Evolutionary conservation across 768 basidiomycete genomes (phyloP).

Genomic region (Tulasnella sp.): DNA sequence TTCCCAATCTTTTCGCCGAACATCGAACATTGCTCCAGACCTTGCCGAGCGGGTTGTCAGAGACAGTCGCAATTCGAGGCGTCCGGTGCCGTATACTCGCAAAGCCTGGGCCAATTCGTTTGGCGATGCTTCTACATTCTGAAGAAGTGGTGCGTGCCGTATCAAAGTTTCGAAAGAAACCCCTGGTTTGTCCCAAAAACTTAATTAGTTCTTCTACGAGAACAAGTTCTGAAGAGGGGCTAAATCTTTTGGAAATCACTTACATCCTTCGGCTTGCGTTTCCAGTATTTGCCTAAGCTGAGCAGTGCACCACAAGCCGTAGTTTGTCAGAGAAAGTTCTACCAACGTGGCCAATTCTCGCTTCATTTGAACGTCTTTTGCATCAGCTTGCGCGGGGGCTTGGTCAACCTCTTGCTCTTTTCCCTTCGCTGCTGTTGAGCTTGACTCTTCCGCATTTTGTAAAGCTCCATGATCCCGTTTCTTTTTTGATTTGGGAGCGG

Average conservation of each 20-base stretch:
- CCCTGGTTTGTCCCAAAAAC: slow-evolving; percentile 39
- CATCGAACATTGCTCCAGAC: slow-evolving; percentile 58
- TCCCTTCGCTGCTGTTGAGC: neutral
- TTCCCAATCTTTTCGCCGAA: slow-evolving; percentile 52
- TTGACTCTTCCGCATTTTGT: neutral
- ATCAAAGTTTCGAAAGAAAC: slow-evolving; percentile 58
- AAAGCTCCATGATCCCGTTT: neutral
- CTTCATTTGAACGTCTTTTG: slow-evolving; percentile 6
- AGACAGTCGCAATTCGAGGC: slow-evolving; percentile 57
- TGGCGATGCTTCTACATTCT: slow-evolving; percentile 40
- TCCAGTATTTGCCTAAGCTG: slow-evolving; percentile 53
- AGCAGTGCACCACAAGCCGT: slow-evolving; percentile 60
- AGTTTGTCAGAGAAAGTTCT: slow-evolving; percentile 62
- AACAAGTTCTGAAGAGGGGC: neutral
- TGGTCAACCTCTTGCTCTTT: neutral
- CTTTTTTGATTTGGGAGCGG: neutral
- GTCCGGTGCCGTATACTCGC: slow-evolving; percentile 45
- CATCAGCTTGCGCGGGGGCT: neutral
- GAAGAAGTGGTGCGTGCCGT: slow-evolving; percentile 38
- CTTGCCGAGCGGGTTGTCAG: slow-evolving; percentile 39
- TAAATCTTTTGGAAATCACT: slow-evolving; percentile 32
- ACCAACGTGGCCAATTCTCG: slow-evolving; percentile 49
- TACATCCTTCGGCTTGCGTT: slow-evolving; percentile 49
- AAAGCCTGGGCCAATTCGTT: slow-evolving; percentile 54
- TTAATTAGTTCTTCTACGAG: neutral